Evolutionary conservation across 2,329 filamentous ascomycete genomes (phyloP).

Genomic region (Penicillium sp.): DNA sequence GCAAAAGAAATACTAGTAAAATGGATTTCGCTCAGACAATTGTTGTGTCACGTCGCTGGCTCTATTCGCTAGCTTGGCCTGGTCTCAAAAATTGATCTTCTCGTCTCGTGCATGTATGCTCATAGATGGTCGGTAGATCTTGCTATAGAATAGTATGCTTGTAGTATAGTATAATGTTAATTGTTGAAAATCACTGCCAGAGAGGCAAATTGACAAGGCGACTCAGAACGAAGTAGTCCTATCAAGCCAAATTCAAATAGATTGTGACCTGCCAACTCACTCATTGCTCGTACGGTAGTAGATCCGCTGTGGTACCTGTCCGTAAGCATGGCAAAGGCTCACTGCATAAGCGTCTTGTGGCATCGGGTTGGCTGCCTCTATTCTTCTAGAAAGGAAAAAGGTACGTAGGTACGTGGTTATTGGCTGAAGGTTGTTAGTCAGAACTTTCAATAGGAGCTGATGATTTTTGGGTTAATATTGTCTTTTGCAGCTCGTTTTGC

Average conservation of each 20-base stretch:
- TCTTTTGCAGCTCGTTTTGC: not conserved
- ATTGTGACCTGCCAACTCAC: conserved; percentile 7
- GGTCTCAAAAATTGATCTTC: not conserved
- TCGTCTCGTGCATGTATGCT: not conserved
- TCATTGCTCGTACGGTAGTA: not conserved
- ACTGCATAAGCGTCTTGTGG: conserved; percentile 6
- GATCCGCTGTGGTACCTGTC: conserved; percentile 5
- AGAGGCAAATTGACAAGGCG: not conserved
- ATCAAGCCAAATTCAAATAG: not conserved
- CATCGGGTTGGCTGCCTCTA: conserved; percentile 4
- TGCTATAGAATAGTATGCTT: not conserved
- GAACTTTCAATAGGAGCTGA: not conserved
- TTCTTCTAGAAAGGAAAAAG: conserved; percentile 6
- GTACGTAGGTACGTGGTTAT: not conserved
- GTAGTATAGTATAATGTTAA: not conserved
- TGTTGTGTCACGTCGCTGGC: conserved; percentile 2
- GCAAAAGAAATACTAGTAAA: not conserved
- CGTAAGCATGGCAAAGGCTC: conserved; percentile 7
- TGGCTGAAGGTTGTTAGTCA: not conserved
- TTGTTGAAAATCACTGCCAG: not conserved
- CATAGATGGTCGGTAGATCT: not conserved
- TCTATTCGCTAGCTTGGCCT: not conserved
- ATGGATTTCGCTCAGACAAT: not conserved
- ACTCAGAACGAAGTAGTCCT: not conserved
- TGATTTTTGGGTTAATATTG: not conserved